Evolutionary conservation across 345 rosid genomes (phyloP).

Genomic region (Salix caprea): DNA sequence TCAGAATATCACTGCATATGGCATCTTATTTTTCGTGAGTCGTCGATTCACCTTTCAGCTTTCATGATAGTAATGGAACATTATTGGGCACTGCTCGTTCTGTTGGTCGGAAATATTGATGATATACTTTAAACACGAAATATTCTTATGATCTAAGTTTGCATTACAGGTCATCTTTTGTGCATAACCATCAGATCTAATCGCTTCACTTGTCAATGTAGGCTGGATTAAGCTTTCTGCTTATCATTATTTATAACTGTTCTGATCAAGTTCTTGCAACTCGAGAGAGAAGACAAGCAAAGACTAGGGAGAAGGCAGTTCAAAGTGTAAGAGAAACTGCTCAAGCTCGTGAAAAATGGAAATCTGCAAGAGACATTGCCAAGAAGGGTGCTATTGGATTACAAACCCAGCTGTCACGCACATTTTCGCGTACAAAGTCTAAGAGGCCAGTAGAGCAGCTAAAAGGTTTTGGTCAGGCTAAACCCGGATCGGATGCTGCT

Average conservation of each 20-base stretch:
- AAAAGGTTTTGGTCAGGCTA: constrained; percentile 53
- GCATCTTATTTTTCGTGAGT: constrained; percentile 88
- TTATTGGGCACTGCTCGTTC: background rate
- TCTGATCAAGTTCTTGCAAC: constrained; percentile 95
- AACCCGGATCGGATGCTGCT: constrained; percentile 61
- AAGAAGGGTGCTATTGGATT: constrained; percentile 69
- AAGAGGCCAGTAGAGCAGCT: constrained; percentile 39
- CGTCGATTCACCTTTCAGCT: constrained; percentile 14
- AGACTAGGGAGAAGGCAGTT: constrained; percentile 87
- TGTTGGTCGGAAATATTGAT: background rate
- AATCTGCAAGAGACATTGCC: constrained; percentile 81
- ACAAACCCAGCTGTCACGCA: constrained; percentile 68
- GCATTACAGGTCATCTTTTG: background rate
- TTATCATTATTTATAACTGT: constrained; percentile 81
- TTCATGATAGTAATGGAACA: background rate
- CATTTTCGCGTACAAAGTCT: constrained; percentile 72
- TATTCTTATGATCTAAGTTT: background rate
- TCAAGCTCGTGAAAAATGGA: constrained; percentile 83
- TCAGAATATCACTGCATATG: constrained; percentile 91
- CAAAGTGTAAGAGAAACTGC: constrained; percentile 74
- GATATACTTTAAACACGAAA: background rate
- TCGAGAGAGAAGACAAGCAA: constrained; percentile 77
- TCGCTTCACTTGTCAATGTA: constrained; percentile 29
- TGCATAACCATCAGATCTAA: constrained; percentile 14
- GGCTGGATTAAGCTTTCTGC: constrained; percentile 74